Evolutionary conservation across 345 rosid species (phyloP), one percentile per base, ranked within the genome.

Genomic region (Arabidopsis thaliana): DNA sequence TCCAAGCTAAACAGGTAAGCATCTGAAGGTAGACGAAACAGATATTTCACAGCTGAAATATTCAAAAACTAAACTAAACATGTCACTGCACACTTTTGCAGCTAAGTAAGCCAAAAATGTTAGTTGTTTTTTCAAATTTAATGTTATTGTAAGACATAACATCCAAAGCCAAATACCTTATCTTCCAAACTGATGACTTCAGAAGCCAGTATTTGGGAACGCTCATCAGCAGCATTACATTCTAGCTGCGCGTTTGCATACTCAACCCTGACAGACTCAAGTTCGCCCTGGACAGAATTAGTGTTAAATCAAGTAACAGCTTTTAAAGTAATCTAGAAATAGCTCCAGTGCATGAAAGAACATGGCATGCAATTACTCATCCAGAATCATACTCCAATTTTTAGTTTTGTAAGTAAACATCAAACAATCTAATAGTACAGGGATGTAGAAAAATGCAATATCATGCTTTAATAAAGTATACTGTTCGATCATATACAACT

Each of bases 171-270:
- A 61, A 13, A n/a, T 85, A 95, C 99, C 98, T 96, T 96, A 84
- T 96, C 99, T 85, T 96, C 99, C 84, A 96, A 88, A 69, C 93
- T 87, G 46, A 96, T 93, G 71, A 93, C 99, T 85, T 96, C 99
- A 59, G 98, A 85, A 75, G 99, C 98, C 82, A 93, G 81, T 78
- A 96, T 83, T 48, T 86, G 90, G 41, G 97, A 90, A 23, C 98
- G 90, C 77, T 91, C 98, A 82, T 96, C 97, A 71, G 97, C 91
- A 51, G 97, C 99, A 77, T 65, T 84, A 70, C 97, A 91, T 76
- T 96, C 97, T 40, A 96, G 87, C 66, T 75, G 92, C 45, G 86
- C 98, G 81, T 87, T 91, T 51, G 85, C 74, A 64, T 80, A 93
- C 83, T 88, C 96, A 75, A 72, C 82, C 85, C 73, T 87, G 53